phyloP scores from a whole-genome alignment of 1,284 basidiomycete species.

The Puccinia triticina region DNA sequence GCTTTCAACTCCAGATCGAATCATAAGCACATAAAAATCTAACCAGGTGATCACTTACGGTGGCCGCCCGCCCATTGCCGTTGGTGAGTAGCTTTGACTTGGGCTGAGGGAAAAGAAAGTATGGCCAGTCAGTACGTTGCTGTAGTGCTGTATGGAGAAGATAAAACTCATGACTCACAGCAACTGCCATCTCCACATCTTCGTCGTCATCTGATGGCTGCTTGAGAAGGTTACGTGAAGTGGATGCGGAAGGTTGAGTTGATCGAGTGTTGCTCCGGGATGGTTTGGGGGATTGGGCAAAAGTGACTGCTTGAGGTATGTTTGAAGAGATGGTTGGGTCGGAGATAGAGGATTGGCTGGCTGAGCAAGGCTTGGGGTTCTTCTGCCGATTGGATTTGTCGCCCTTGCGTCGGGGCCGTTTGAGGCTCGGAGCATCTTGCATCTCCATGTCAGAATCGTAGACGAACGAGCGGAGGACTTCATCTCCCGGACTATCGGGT shows the following conservation, averaged over 20 bases:
- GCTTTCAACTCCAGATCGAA: not conserved
- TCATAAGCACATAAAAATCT: not conserved
- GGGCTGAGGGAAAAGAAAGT: constrained; percentile 9
- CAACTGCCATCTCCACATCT: constrained; percentile 5
- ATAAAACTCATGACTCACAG: not conserved
- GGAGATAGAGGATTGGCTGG: not conserved
- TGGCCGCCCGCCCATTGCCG: constrained; percentile 12
- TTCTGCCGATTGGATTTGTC: not conserved
- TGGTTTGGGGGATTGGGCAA: constrained; percentile 8
- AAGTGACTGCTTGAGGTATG: not conserved
- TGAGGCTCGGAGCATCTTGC: not conserved
- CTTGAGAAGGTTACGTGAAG: not conserved
- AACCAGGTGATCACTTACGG: constrained; percentile 16
- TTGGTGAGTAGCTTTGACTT: constrained; percentile 18
- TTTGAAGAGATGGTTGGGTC: not conserved
- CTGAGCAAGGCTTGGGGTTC: not conserved
- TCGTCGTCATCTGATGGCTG: constrained; percentile 24
- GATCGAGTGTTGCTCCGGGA: constrained; percentile 16
- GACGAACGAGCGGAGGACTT: not conserved
- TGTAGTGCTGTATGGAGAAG: not conserved
- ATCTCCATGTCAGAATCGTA: constrained; percentile 1
- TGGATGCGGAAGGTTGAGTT: not conserved
- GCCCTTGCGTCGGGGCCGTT: not conserved
- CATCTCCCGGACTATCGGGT: not conserved
- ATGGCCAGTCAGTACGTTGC: not conserved